Base-by-base conservation (phyloP, 805 yeast genomes). In the Wickerhamiella nectarea region DNA sequence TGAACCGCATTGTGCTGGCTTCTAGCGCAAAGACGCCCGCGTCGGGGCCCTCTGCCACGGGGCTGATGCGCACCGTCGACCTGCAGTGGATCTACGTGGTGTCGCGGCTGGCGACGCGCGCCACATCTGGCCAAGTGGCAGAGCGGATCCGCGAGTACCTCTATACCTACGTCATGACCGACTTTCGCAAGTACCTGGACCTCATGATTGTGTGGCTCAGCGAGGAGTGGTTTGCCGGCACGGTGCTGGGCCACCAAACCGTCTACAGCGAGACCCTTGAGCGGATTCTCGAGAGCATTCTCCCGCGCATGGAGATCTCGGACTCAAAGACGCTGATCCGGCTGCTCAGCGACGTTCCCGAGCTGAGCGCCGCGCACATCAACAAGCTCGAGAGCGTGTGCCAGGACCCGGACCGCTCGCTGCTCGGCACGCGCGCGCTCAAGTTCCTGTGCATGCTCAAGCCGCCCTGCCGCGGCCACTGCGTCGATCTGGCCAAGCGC, bases 191-290 rank as follows among this genome's bases (percentile, higher is more conserved):
- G 8, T 67, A 89, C 28, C 69, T 87, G 10, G 93, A 83, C 46
- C 62, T 79, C 28, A 76, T 85, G 15, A 76, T 89, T 31, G 86
- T 81, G 49, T 91, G 99, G 99, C 64, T 91, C 44, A 87, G 81
- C 54, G 98, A 91, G 62, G 98, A 91, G 60, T 91, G 95, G 93
- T 78, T 75, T 62, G 67, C 74, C 39, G 82, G 78, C 55, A 50
- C 54, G 9, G 54, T 58, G 4, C 70, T 86, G 8, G 89, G 80
- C 47, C 80, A 52, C 95, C 85, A 60, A 95, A 87, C 59, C 86
- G 34, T 39, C 10, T 91, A 91, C 59, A 60, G 71, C 46, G 66
- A 68, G 46, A 85, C 94, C 80, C 74, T 89, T 0, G 68, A 71
- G 4, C 75, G 71, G 45, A 71, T 85, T 0, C 61, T 91, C 39